phyloP scores from a whole-genome alignment of 345 rosid genomes.

The Geranium rotundifolium region DNA sequence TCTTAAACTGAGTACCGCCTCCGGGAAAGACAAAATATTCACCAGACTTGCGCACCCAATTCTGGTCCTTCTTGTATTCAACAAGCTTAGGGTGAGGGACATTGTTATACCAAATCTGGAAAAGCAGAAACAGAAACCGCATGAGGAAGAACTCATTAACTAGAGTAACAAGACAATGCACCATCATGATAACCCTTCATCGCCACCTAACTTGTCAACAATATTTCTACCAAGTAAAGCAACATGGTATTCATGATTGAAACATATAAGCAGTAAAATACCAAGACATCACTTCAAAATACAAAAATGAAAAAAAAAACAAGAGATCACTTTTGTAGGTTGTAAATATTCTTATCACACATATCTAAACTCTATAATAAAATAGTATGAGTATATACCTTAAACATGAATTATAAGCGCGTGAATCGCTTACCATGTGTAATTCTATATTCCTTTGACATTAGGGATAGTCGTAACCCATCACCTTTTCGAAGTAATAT shows the following conservation, averaged over 20 bases:
- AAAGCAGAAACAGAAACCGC: constrained; percentile 3
- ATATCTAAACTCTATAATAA: not conserved
- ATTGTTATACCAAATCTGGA: constrained; percentile 69
- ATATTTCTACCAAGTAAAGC: not conserved
- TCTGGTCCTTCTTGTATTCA: constrained; percentile 89
- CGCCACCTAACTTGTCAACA: no score
- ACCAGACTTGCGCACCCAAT: constrained; percentile 69
- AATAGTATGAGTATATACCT: not conserved
- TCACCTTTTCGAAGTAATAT: not conserved
- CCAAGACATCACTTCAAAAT: no score
- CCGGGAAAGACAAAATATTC: constrained; percentile 74
- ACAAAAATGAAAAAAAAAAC: no score
- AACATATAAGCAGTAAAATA: no score
- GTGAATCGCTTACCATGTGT: not conserved
- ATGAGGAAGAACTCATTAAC: not conserved
- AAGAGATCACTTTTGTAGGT: no score
- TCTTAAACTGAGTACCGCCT: constrained; percentile 90
- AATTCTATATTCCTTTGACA: not conserved
- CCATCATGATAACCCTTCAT: not conserved
- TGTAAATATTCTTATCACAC: not conserved
- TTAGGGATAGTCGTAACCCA: not conserved
- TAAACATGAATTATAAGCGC: not conserved
- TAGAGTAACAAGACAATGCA: not conserved
- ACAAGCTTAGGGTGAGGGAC: constrained; percentile 95
- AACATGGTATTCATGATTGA: no score